Evolutionary conservation across 192 early-diverging fungal species (phyloP), one percentile per base, ranked within the genome.

Genomic region (Coemansia sp.): DNA sequence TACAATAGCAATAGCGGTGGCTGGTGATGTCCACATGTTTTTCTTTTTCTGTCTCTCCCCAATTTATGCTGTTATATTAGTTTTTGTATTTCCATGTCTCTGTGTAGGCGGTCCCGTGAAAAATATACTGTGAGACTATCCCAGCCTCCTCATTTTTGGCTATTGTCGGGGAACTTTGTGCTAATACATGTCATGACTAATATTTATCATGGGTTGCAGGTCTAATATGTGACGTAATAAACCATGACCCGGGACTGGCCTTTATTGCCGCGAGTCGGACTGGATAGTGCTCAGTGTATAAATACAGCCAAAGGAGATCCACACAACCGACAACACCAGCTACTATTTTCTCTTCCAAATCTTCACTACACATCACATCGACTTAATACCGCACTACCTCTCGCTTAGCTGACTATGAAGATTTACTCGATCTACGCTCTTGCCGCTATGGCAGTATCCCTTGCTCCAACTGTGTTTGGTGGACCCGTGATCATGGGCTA

Each of bases 401-500:
- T n/a, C 14, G 20, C 19, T 25, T 19, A 31, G 14, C 20, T 42
- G 29, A 54, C 10, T 46, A 71, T 58, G 54, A 58, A 51, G 37
- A 25, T 65, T 3, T 24, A 63, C 37, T n/a, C 54, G 2, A 22
- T 45, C 39, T 65, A 38, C 41, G 42, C 46, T 6, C 3, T 43
- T 15, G n/a, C 59, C 35, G 15, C 59, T 10, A 41, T 46, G 12
- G 35, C 29, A 35, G 31, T 54, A 15, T 29, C 51, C 15, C 27
- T 54, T 5, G 51, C 27, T 7, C 4, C 51, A 5, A 31, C 51
- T 8, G 51, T 32, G 51, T 54, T 54, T 15, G 35, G 22, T 9
- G 69, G 31, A 3, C 70, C 70, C 0, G 49, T 61, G 7, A 67
- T 82, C 8, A 46, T 82, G 29, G 79, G 79, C 1, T 82, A 82